Percentiles rank a stretch among this genome's conserved stretches.
These are phyloP conservation scores for Coemansia guatemalensis DNA, from an alignment of 192 early-diverging fungal genomes.

Conservation along the genomic window DNA sequence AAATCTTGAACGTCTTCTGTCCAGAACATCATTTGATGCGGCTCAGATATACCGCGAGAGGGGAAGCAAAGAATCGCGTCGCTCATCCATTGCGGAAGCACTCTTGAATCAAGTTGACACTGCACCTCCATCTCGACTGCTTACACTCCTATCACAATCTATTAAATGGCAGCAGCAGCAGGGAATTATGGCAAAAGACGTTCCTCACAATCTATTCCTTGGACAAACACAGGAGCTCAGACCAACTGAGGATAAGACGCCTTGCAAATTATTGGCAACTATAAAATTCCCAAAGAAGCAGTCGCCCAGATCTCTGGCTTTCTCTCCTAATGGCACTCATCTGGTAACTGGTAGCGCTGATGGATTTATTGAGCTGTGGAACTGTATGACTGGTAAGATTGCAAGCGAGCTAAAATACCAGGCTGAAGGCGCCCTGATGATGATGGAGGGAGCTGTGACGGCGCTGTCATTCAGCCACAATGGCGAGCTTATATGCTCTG, in stretches of 20 bases:
- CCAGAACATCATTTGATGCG: conserved; percentile 61
- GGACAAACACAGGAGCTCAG: conserved; percentile 61
- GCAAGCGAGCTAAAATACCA: conserved; percentile 89
- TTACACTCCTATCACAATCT: conserved; percentile 83
- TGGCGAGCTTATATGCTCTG: conserved; percentile 79
- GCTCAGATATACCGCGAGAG: conserved; percentile 42
- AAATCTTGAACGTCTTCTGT: conserved; percentile 76
- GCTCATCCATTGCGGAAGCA: conserved; percentile 72
- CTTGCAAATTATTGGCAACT: conserved; percentile 67
- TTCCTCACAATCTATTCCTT: conserved; percentile 78
- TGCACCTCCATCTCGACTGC: conserved; percentile 74
- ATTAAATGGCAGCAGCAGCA: conserved; percentile 88
- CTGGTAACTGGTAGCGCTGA: conserved; percentile 87
- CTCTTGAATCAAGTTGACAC: conserved; percentile 19
- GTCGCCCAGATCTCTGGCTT: conserved; percentile 71
- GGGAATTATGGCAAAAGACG: conserved; percentile 69
- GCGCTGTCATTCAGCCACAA: conserved; percentile 72
- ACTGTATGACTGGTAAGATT: conserved; percentile 87
- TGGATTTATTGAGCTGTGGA: conserved; percentile 97
- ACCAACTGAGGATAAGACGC: conserved; percentile 72
- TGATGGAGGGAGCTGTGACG: conserved; percentile 85
- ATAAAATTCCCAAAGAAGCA: conserved; percentile 95
- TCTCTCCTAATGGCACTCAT: conserved; percentile 81
- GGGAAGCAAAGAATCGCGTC: conserved; percentile 63
- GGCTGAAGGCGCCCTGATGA: conserved; percentile 77